Evolutionary conservation across 2,329 filamentous ascomycete species (phyloP).

Genomic region (Colletotrichum eremochloae): DNA sequence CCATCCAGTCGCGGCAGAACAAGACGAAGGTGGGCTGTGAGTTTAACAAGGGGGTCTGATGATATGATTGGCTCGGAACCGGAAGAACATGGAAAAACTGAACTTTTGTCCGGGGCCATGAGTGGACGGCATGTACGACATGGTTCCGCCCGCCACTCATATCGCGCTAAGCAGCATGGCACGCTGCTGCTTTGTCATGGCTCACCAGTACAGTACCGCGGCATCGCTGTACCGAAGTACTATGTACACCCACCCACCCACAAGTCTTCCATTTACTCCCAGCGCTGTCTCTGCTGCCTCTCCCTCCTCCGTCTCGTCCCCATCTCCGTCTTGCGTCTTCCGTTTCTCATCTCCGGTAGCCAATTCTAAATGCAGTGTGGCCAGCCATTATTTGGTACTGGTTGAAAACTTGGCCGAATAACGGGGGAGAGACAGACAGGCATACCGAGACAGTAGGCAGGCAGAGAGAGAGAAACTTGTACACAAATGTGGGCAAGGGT

Average conservation of each 20-base stretch:
- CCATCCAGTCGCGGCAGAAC: slow-evolving; percentile 19
- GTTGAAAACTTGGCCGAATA: not conserved
- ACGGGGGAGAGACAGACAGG: not conserved
- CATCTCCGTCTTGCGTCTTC: not conserved
- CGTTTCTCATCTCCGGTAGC: not conserved
- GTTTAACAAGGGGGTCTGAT: not conserved
- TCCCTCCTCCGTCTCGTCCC: not conserved
- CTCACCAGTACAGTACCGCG: not conserved
- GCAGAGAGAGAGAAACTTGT: not conserved
- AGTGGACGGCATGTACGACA: slow-evolving; percentile 24
- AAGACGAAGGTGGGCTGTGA: slow-evolving; percentile 25
- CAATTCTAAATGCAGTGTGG: not conserved
- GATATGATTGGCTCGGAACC: slow-evolving; percentile 30
- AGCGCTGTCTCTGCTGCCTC: not conserved
- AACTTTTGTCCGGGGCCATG: slow-evolving; percentile 19
- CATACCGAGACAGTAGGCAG: too few species aligned
- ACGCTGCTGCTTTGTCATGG: slow-evolving; percentile 12
- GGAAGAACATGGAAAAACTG: slow-evolving; percentile 11
- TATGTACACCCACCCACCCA: not conserved
- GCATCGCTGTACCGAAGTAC: not conserved
- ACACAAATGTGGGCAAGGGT: not conserved
- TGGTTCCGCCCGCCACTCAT: slow-evolving; percentile 25
- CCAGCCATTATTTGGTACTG: not conserved
- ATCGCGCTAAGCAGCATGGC: slow-evolving; percentile 23
- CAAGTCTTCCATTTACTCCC: not conserved